Evolutionary conservation across 2,329 filamentous ascomycete genomes (phyloP).

Genomic region (Colletotrichum gloeosporioides): DNA sequence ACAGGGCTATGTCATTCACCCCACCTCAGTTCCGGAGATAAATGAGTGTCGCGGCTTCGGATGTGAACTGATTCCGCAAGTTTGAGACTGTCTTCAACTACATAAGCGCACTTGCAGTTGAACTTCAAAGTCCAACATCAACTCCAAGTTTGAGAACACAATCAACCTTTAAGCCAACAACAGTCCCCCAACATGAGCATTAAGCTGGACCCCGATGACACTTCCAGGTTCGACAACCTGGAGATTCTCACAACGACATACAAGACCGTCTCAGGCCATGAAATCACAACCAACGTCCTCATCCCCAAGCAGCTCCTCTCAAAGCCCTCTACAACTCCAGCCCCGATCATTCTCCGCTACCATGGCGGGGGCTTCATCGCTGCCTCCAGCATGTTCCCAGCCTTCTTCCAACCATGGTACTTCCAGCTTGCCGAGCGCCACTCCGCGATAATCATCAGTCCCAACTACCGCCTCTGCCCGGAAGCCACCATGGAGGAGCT

Average conservation of each 20-base stretch:
- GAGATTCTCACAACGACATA: not conserved
- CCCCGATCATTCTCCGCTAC: constrained; percentile 16
- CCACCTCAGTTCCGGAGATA: not conserved
- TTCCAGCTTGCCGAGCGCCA: constrained; percentile 27
- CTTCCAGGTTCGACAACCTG: not conserved
- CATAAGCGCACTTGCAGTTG: not conserved
- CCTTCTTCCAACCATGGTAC: constrained; percentile 29
- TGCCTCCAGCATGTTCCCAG: constrained; percentile 23
- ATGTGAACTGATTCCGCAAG: not conserved
- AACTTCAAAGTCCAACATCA: fast-evolving
- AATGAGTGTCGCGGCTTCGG: not conserved
- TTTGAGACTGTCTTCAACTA: not conserved
- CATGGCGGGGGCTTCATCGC: constrained; percentile 31
- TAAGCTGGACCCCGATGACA: not conserved
- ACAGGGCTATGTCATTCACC: not conserved
- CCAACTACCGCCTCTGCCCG: constrained; percentile 29
- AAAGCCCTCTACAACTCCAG: not conserved
- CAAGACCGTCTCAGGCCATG: not conserved
- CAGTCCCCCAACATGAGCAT: not conserved
- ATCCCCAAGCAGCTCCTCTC: constrained; percentile 28
- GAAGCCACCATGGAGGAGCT: constrained; percentile 28
- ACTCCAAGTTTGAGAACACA: not conserved
- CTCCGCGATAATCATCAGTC: constrained; percentile 28
- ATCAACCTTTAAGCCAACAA: not conserved
- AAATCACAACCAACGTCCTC: constrained; percentile 23